Evolutionary conservation across 345 rosid genomes (phyloP).

Genomic region (Sisymbrium irio): DNA sequence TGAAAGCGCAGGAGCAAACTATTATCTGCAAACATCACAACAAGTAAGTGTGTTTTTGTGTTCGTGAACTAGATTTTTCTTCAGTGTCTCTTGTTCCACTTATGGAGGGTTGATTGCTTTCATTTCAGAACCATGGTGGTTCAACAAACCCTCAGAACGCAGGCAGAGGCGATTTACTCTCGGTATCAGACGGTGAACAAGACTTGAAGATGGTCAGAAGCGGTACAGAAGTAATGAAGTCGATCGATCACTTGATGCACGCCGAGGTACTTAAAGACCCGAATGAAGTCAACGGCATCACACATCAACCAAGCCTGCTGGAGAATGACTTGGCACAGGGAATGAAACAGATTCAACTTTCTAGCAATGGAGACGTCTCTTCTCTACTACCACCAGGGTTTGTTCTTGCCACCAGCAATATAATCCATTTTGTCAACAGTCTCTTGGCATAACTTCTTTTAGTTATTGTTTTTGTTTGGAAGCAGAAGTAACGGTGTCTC

Average conservation of each 20-base stretch:
- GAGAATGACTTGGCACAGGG: slow-evolving; percentile 29
- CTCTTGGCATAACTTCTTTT: not conserved
- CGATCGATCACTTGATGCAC: slow-evolving; percentile 35
- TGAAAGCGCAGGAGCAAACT: slow-evolving; percentile 23
- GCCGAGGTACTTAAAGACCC: slow-evolving; percentile 34
- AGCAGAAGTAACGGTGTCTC: slow-evolving; percentile 42
- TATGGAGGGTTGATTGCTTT: not conserved
- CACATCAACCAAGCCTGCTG: slow-evolving; percentile 17
- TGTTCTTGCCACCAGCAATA: slow-evolving; percentile 17
- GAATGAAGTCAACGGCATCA: slow-evolving; percentile 23
- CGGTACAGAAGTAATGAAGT: slow-evolving; percentile 37
- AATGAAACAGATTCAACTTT: slow-evolving; percentile 35
- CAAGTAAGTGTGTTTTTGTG: slow-evolving; percentile 35
- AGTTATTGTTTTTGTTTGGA: not conserved
- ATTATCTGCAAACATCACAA: slow-evolving; percentile 24
- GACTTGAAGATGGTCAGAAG: slow-evolving; percentile 23
- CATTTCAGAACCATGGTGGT: slow-evolving; percentile 15
- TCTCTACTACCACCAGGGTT: slow-evolving; percentile 19
- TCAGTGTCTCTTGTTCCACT: slow-evolving; percentile 3
- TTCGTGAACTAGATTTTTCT: not conserved
- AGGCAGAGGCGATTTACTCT: slow-evolving; percentile 16
- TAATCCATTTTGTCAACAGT: not conserved
- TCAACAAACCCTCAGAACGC: slow-evolving; percentile 32
- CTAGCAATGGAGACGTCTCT: slow-evolving; percentile 19
- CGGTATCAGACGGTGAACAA: slow-evolving; percentile 17